These are phyloP conservation scores for Capsicum baccatum DNA, from an alignment of 257 asterid species.

Conservation along the genomic window DNA sequence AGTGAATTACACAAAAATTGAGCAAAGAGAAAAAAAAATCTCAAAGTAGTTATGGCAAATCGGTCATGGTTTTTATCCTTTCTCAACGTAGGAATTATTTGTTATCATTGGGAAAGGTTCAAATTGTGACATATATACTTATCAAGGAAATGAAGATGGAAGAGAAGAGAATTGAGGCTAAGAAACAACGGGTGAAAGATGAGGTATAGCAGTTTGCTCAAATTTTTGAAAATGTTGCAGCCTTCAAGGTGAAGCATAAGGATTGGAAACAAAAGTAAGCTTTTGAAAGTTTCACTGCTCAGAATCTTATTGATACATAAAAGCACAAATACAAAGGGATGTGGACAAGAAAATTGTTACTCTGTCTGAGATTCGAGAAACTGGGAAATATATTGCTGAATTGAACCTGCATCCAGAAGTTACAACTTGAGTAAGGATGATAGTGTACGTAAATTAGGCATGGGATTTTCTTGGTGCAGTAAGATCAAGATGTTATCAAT, in stretches of 20 bases:
- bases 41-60: no score
- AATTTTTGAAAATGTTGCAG: conserved; percentile 91
- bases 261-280: conserved; percentile 95
- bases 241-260: conserved; percentile 97
- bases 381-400: conserved; percentile 90
- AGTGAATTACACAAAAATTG: no score
- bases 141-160: conserved; percentile 97
- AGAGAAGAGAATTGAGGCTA: conserved; percentile 96
- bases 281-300: conserved; percentile 91
- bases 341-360: conserved; percentile 85
- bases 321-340: conserved; percentile 96
- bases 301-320: conserved; percentile 94
- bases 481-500: no score
- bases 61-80: no score
- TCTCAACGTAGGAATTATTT: no score
- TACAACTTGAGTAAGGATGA: conserved; percentile 78
- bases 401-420: conserved; percentile 90
- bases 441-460: conserved; percentile 65
- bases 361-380: conserved; percentile 95
- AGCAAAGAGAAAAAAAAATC: no score
- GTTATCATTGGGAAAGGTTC: no score
- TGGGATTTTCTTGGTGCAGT: conserved; percentile 26
- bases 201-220: conserved; percentile 92
- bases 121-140: background rate
- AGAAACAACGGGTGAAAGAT: conserved; percentile 87